These are phyloP conservation scores for Cystofilobasidium ferigula DNA, from an alignment of 768 basidiomycete species.

Conservation along the genomic window DNA sequence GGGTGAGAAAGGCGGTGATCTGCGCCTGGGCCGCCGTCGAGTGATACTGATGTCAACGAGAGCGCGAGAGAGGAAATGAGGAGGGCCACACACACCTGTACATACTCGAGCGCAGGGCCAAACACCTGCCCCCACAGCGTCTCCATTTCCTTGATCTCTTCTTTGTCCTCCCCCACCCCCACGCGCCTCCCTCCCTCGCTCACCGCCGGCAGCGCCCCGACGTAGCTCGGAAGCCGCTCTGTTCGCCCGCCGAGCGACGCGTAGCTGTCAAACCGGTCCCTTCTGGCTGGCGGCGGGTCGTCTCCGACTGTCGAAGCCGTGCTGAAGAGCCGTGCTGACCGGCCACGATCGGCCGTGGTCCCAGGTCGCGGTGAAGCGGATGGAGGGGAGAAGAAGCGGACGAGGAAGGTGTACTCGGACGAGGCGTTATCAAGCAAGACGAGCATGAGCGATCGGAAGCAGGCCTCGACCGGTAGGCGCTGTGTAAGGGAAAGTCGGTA, in stretches of 20 bases:
- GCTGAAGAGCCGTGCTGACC: neutral
- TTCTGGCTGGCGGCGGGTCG: neutral
- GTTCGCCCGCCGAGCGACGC: neutral
- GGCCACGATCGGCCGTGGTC: neutral
- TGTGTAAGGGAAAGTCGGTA: conserved; percentile 32
- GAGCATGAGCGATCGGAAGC: conserved; percentile 71
- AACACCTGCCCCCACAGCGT: conserved; percentile 82
- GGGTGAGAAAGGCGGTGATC: conserved; percentile 56
- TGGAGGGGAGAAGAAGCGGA: conserved; percentile 58
- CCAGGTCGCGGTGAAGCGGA: neutral
- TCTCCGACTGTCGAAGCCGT: neutral
- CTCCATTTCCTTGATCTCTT: conserved; percentile 40
- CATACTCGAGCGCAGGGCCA: conserved; percentile 80
- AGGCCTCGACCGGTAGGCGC: conserved; percentile 74
- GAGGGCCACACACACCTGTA: conserved; percentile 47
- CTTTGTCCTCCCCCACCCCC: conserved; percentile 31
- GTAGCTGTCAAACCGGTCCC: neutral
- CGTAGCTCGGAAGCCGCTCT: neutral
- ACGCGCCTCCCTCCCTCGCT: neutral
- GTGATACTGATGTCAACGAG: neutral
- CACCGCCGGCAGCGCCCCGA: neutral
- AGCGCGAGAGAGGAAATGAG: neutral
- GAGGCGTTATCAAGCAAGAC: conserved; percentile 93
- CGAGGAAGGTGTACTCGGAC: conserved; percentile 79
- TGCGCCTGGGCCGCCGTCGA: conserved; percentile 48